Base-by-base conservation (phyloP, 176 grass and related monocot species). In the Oryza glaberrima region DNA sequence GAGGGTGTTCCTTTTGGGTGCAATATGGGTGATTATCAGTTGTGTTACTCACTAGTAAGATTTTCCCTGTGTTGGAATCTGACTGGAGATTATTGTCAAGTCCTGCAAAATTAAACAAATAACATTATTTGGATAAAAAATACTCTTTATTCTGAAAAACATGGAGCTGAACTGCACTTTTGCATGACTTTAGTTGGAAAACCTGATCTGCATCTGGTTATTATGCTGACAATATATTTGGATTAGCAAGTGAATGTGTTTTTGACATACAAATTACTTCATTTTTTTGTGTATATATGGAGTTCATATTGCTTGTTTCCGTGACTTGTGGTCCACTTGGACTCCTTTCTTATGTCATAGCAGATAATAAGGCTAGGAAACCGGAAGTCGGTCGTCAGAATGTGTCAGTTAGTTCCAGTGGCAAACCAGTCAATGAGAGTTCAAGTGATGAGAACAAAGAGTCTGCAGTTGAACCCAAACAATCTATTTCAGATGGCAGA, bases 401-500 rank as follows among this genome's bases (percentile, higher is more conserved):
- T 68, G 43, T 32, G 4, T 11, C 83, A 6, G 32, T 78, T 84
- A 81, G 83, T 90, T 75, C 69, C 63, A 86, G n/a, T 69, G 38
- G 77, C 38, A 72, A 75, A 75, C 74, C 66, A 60, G 77, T 80
- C 28, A 76, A 75, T 71, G 89, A 90, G 17, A 69, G 34, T 56
- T 81, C 47, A n/a, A 81, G 51, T n/a, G 65, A 81, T 61, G 69
- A 65, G 47, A 88, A 80, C 66, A 91, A 79, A 67, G 87, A 76
- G 23, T 41, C 16, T 34, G n/a, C 70, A 49, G 63, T 30, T 82
- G 95, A 87, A 72, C 74, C 76, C 28, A 91, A 75, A 65, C 72
- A 92, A 74, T 67, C 43, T 70, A 94, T 43, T 63, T 86, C 91
- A 85, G 82, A 88, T 65, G 77, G 86, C 68, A 92, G 96, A 86